A percentile compares a stretch with the other conserved stretches of the same genome.
These are phyloP conservation scores for Achaetomiella virescens DNA, from an alignment of 495 filamentous ascomycete species.

Conservation along the genomic window DNA sequence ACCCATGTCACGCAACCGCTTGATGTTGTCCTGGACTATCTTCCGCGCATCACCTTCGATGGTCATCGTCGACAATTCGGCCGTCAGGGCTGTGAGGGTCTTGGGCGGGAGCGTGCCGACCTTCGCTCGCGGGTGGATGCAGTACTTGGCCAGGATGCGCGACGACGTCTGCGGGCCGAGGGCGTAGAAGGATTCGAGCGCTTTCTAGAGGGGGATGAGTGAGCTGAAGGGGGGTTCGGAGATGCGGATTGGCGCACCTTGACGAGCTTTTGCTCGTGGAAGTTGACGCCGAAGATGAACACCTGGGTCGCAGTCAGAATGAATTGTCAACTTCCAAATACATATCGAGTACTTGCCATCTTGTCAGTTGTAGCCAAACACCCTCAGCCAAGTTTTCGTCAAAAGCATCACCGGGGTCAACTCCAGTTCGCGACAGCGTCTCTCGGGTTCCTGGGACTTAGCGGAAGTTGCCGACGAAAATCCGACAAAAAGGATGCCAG, in stretches of 20 bases:
- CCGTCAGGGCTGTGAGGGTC: slow-evolving; percentile 71
- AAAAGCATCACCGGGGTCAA: slow-evolving; percentile 9
- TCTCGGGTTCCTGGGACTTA: background rate
- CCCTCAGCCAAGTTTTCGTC: slow-evolving; percentile 16
- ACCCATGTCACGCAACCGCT: slow-evolving; percentile 81
- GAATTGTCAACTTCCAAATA: background rate
- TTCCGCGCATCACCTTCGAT: slow-evolving; percentile 84
- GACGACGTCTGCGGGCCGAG: slow-evolving; percentile 65
- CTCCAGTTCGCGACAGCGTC: slow-evolving; percentile 6
- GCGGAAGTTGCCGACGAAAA: slow-evolving; percentile 12
- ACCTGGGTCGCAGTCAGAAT: slow-evolving; percentile 45
- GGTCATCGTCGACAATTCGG: slow-evolving; percentile 82
- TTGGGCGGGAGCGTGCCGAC: slow-evolving; percentile 64
- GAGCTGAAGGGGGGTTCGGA: background rate
- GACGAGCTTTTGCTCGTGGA: slow-evolving; percentile 73
- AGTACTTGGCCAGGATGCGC: slow-evolving; percentile 76
- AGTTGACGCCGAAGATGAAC: slow-evolving; percentile 78
- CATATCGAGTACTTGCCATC: slow-evolving; percentile 21
- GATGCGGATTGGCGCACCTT: slow-evolving; percentile 51
- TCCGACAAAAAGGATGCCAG: background rate
- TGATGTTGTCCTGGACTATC: slow-evolving; percentile 75
- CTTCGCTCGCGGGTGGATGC: slow-evolving; percentile 74
- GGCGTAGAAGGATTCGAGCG: slow-evolving; percentile 84
- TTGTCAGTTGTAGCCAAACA: slow-evolving; percentile 19
- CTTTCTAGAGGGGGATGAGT: slow-evolving; percentile 51